Base-by-base conservation (phyloP, 2,329 filamentous ascomycete genomes). In the Verticillium dahliae region DNA sequence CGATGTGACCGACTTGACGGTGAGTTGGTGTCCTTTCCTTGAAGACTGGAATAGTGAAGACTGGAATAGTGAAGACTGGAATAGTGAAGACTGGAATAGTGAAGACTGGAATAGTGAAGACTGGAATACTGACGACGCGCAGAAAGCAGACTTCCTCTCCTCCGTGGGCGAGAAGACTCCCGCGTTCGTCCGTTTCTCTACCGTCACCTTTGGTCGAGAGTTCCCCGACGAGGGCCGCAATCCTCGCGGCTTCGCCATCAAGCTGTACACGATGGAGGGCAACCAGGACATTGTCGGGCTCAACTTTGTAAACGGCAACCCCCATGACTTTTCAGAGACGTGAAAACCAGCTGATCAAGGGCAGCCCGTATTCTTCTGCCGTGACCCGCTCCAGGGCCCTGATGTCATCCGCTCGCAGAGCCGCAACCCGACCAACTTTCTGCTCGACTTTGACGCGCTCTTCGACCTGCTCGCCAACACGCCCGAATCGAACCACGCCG, bases 201-300 rank as follows among this genome's bases (percentile, higher is more conserved):
- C 88, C n/a, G 87, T 90, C 18, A 87, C 86, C 74, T 85, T 86
- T 63, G 87, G 89, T 71, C 85, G 84, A 66, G 88, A 87, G 18
- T 89, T 85, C 13, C 78, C 87, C 63, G 88, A 90, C 69, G 85
- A 82, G 65, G 87, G 86, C 39, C 83, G 87, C 64, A 87, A 90
- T 67, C 68, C 69, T 37, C 66, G 69, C 64, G 88, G 88, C 14
- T 90, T 90, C 70, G 81, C 87, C 11, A 77, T 61, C 60, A 61
- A 61, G 55, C 37, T 61, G 3, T 61, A 61, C 55, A 61, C 60
- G 2, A 61, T 61, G 60, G 60, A 61, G 33, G 55, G 60, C 22
- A 58, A 61, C 64, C 80, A 79, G 52, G 79, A 81, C 62, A 76
- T 81, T 39, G 77, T 81, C 9, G 77, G 78, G 6, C 63, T 79